Base-by-base conservation (phyloP, 148 eudicot species). In the Selenicereus undatus region DNA sequence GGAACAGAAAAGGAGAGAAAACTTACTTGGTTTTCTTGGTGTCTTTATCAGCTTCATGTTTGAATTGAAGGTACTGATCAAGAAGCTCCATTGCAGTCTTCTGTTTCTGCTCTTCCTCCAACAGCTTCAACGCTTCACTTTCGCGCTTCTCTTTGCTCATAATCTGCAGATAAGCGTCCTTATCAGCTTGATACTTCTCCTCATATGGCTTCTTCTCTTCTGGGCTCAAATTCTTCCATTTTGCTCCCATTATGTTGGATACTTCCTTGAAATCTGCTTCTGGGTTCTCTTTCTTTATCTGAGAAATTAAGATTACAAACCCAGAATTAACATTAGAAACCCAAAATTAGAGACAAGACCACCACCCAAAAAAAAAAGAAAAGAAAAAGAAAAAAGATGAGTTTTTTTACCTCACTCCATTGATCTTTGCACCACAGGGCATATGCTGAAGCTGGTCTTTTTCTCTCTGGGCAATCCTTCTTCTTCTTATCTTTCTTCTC, bases 171-270 rank as follows among this genome's bases (percentile, higher is more conserved):
- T 95, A 95, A 79, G 90, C 93, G 81, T 92, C 97, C 62, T 91
- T 95, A 60, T 95, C 93, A 51, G 92, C 87, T 87, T 88, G 90
- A 76, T 95, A 93, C 77, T 83, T 91, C 51, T 95, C 97, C 79
- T 95, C 97, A 83, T 91, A 95, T 60, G 97, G 97, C 88, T 90
- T 90, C 90, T 93, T 95, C 86, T 92, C 99, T 85, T 95, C 97
- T 21, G 92, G 84, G 12, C 84, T 92, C 2, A 93, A 64, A 17
- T 86, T 89, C 87, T 95, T 95, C 97, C 99, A 95, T 84, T 91
- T 93, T 20, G 90, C 81, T 2, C 94, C 97, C 94, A 93, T 74
- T 71, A 93, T 81, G 78, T 75, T 86, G 30, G 98, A 87, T 29
- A 93, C 83, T n/a, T 93, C 98, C 86, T 89, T 93, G 81, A 95